Percentiles rank a stretch among this genome's conserved stretches.
phyloP scores from a whole-genome alignment of 805 yeast genomes.

The Metschnikowia similis region DNA sequence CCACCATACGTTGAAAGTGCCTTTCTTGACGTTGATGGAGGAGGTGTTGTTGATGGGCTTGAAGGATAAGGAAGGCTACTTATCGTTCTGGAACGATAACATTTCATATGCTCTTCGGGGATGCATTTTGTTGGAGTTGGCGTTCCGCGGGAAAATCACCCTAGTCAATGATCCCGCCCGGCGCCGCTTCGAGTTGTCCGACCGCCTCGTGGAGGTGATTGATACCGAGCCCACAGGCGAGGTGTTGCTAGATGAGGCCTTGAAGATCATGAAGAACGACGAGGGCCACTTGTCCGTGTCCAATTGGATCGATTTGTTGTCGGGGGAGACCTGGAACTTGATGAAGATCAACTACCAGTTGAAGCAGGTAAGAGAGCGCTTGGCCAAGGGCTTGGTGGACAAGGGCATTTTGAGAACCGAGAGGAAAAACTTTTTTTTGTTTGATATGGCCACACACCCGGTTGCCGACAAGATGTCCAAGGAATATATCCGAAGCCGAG shows the following conservation, averaged over 20 bases:
- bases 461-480: constrained; percentile 82
- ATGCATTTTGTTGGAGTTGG: constrained; percentile 85
- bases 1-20: constrained; percentile 42
- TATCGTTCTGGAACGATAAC: constrained; percentile 97
- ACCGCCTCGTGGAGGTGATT: constrained; percentile 80
- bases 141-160: constrained; percentile 83
- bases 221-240: constrained; percentile 91
- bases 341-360: constrained; percentile 92
- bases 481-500: constrained; percentile 71
- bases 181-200: constrained; percentile 81
- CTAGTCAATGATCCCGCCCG: constrained; percentile 91
- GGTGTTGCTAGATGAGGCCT: constrained; percentile 87
- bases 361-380: constrained; percentile 93
- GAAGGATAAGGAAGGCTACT: constrained; percentile 92
- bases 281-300: constrained; percentile 73
- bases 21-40: constrained; percentile 89
- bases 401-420: constrained; percentile 96
- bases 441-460: constrained; percentile 99
- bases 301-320: constrained; percentile 88
- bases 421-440: constrained; percentile 85
- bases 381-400: constrained; percentile 95
- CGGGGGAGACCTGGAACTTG: constrained; percentile 97
- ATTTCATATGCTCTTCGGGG: constrained; percentile 95
- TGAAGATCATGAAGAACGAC: constrained; percentile 82
- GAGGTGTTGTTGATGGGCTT: constrained; percentile 91